Evolutionary conservation across 805 yeast species (phyloP).

Genomic region (Torulaspora gathmanii): DNA sequence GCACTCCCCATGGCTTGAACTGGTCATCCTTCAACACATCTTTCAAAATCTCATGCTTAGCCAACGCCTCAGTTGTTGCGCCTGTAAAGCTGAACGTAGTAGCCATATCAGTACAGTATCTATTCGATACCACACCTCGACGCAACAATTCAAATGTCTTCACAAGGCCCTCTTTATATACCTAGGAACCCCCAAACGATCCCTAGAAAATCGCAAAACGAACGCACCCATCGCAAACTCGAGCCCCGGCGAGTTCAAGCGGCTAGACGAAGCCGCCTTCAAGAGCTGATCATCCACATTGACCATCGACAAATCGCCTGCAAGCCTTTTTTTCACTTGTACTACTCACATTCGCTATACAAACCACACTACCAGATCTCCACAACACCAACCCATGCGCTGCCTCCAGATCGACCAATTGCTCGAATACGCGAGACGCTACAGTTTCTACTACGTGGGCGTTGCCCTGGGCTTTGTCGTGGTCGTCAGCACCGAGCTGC

Average conservation of each 20-base stretch:
- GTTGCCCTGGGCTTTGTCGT: slow-evolving; percentile 13
- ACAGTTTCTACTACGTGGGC: slow-evolving; percentile 11
- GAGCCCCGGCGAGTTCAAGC: too few relatives aligned
- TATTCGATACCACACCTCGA: not conserved
- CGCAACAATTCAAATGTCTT: not conserved
- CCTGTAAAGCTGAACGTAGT: slow-evolving; percentile 10
- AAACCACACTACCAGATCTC: too few relatives aligned
- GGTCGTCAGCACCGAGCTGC: slow-evolving; percentile 16
- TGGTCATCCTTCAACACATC: slow-evolving; percentile 23
- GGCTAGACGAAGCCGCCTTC: too few relatives aligned
- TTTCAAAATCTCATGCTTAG: slow-evolving; percentile 27
- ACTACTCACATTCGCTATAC: too few relatives aligned
- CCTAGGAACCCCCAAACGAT: not conserved
- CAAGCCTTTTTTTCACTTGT: too few relatives aligned
- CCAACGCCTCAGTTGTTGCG: slow-evolving; percentile 25
- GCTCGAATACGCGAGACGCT: too few relatives aligned
- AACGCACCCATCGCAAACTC: too few relatives aligned
- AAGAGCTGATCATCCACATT: too few relatives aligned
- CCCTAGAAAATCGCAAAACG: not conserved
- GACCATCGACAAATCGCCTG: too few relatives aligned
- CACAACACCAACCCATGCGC: too few relatives aligned
- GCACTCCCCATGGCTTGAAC: slow-evolving; percentile 24
- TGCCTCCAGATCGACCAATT: too few relatives aligned
- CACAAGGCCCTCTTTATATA: not conserved
- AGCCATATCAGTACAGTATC: not conserved